These are phyloP conservation scores for Phytopythium helicoides DNA, from an alignment of 352 stramenopile species.

Conservation along the genomic window DNA sequence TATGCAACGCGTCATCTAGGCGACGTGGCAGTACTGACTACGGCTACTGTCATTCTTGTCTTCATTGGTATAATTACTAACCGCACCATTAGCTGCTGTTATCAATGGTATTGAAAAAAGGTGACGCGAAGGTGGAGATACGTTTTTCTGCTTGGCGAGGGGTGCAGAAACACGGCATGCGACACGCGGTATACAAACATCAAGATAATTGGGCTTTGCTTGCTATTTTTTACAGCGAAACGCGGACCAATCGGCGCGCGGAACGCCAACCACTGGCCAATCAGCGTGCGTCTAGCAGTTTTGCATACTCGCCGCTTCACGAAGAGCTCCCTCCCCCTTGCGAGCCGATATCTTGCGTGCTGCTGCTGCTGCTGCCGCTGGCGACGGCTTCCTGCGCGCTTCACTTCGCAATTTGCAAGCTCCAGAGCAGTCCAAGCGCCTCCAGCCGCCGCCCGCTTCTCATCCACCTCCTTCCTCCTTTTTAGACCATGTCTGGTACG, in stretches of 20 bases:
- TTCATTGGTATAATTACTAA: too few relatives aligned
- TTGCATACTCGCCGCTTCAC: too few relatives aligned
- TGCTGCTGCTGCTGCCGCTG: neutral
- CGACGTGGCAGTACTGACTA: too few relatives aligned
- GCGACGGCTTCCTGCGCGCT: neutral
- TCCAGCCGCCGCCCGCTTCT: neutral
- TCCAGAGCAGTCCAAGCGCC: conserved; percentile 11
- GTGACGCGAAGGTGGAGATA: too few relatives aligned
- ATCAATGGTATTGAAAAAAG: too few relatives aligned
- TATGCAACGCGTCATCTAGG: too few relatives aligned
- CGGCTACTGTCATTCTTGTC: too few relatives aligned
- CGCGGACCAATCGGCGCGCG: too few relatives aligned
- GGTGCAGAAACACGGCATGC: neutral
- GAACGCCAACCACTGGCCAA: too few relatives aligned
- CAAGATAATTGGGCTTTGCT: neutral
- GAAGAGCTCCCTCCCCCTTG: too few relatives aligned
- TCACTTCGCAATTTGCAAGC: conserved; percentile 32
- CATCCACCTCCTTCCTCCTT: neutral
- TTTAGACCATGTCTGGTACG: conserved; percentile 18
- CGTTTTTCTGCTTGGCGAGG: neutral
- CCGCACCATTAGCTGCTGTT: too few relatives aligned
- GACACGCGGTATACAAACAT: neutral
- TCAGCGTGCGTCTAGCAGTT: too few relatives aligned
- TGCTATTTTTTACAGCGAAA: neutral
- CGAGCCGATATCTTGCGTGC: neutral